Base-by-base conservation (phyloP, 176 grass and related monocot species). In the Oryza australiensis region DNA sequence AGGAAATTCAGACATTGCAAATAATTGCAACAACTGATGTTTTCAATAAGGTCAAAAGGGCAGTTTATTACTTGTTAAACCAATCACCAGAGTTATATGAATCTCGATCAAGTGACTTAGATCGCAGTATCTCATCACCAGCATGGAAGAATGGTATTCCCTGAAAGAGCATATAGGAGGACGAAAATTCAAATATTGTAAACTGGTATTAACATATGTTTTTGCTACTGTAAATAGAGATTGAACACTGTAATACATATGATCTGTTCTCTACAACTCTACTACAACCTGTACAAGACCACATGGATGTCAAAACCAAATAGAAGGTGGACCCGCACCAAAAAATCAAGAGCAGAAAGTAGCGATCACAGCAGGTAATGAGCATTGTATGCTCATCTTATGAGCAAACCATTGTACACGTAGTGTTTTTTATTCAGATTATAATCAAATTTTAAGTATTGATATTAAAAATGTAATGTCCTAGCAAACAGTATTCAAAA, bases 111-210 rank as follows among this genome's bases (percentile, higher is more conserved):
- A 97, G 81, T 29, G 92, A 97, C 77, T 97, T 97, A n/a, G 94
- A 94, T 76, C 92, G 84, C 55, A 97, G 73, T 83, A 97, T 88
- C 86, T 91, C 94, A 85, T 97, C 94, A 32, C 94, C 94, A 89
- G 90, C 90, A 91, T 97, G 94, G 71, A 97, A 97, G 76, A 97
- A 94, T 32, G 94, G 92, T 86, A 97, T 92, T 83, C 94, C 94
- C 94, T 97, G 72, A 41, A 70, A 88, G 45, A n/a, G 80, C 12
- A 83, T 22, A 66, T 26, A 33, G 27, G 1, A 33, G 59, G 78
- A 49, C 29, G 49, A 70, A 62, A 86, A 42, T 51, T 26, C 42
- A 70, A 49, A 70, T 75, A 26, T 75, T 6, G 14, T 66, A 2
- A 79, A 68, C 55, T 27, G 27, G 3, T 35, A 24, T 26, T 81